A percentile compares a stretch with the other conserved stretches of the same genome.
phyloP scores from a whole-genome alignment of 2,329 filamentous ascomycete genomes.

The Bipolaris oryzae region DNA sequence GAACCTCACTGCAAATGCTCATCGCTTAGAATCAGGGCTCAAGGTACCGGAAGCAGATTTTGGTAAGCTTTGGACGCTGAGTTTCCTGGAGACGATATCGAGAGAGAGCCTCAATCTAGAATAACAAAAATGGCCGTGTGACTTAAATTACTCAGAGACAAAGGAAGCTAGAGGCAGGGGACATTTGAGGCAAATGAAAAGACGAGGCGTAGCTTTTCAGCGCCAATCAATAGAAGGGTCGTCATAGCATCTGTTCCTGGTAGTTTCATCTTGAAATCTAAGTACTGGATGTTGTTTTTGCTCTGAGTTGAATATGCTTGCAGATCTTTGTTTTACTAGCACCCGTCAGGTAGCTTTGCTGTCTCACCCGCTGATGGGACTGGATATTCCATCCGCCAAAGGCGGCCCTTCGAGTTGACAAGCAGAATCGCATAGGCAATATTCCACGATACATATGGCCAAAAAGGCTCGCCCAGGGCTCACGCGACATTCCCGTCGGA shows the following conservation, averaged over 20 bases:
- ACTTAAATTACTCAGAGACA: too few species aligned
- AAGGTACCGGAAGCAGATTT: too few species aligned
- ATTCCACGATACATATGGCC: neutral
- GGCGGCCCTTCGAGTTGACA: neutral
- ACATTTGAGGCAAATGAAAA: too few species aligned
- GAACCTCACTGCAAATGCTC: too few species aligned
- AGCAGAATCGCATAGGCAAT: neutral
- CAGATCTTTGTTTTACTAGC: neutral
- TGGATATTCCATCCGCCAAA: neutral
- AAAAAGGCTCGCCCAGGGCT: neutral
- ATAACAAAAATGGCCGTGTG: too few species aligned
- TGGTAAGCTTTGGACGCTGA: too few species aligned
- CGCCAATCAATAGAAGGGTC: neutral
- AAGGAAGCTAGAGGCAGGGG: too few species aligned
- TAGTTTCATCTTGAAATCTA: neutral
- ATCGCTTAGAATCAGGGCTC: too few species aligned
- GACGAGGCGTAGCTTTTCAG: neutral
- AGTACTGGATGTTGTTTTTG: neutral
- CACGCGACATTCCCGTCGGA: neutral
- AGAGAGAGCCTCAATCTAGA: too few species aligned
- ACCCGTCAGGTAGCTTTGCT: neutral
- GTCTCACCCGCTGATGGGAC: neutral
- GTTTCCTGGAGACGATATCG: too few species aligned
- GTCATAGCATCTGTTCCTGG: neutral
- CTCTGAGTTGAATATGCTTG: neutral